Percentiles rank a stretch among this genome's conserved stretches.
These are phyloP conservation scores for Silene vulgaris DNA, from an alignment of 179 eudicot genomes.

Conservation along the genomic window DNA sequence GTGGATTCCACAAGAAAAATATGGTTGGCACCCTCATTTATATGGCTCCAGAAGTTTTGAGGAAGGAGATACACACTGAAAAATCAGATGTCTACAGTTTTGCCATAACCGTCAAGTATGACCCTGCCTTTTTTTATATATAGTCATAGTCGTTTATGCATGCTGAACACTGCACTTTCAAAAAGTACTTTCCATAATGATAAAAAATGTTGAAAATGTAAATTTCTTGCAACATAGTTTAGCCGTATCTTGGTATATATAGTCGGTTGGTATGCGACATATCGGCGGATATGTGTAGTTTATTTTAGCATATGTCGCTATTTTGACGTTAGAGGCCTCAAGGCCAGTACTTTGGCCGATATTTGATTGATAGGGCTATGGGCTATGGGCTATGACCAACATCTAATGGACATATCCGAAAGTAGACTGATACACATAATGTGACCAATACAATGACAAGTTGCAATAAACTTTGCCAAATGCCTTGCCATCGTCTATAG, in stretches of 20 bases:
- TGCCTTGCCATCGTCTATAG: neutral
- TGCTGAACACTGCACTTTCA: neutral
- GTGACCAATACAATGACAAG: neutral
- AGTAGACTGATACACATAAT: neutral
- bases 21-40: constrained; percentile 97
- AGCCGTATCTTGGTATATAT: neutral
- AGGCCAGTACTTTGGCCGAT: neutral
- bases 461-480: neutral
- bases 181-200: neutral
- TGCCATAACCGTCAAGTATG: constrained; percentile 85
- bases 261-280: neutral
- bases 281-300: neutral
- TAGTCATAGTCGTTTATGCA: neutral
- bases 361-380: neutral
- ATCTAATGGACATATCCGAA: neutral
- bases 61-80: constrained; percentile 72
- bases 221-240: constrained; percentile 8
- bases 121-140: neutral
- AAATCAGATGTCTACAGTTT: constrained; percentile 95
- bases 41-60: constrained; percentile 97
- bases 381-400: neutral
- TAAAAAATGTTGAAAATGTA: neutral
- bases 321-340: too few species aligned
- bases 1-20: constrained; percentile 92
- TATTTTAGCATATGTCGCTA: neutral